Percentiles rank a stretch among this genome's conserved stretches.
phyloP scores from a whole-genome alignment of 2,329 filamentous ascomycete genomes.

The Paraphaeosphaeria minitans region DNA sequence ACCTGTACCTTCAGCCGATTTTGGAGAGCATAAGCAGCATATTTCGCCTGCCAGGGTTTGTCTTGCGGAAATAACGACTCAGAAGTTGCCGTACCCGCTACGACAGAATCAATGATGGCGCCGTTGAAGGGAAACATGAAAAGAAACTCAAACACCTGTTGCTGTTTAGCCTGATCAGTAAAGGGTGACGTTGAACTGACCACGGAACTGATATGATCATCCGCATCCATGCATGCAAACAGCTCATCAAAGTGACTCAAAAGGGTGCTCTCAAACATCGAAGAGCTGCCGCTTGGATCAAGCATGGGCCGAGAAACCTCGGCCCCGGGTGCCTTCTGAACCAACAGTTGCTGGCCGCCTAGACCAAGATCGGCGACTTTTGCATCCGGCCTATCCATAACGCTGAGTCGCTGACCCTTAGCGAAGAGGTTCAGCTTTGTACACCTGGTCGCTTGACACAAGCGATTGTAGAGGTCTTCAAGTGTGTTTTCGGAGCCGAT shows the following conservation, averaged over 20 bases:
- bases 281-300: conserved; percentile 37
- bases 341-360: conserved; percentile 31
- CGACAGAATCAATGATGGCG: conserved; percentile 35
- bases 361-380: conserved; percentile 64
- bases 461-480: conserved; percentile 68
- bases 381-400: conserved; percentile 60
- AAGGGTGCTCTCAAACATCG: conserved; percentile 75
- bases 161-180: conserved; percentile 17
- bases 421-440: conserved; percentile 76
- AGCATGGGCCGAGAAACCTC: conserved; percentile 29
- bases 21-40: conserved; percentile 39
- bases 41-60: conserved; percentile 43
- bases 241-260: conserved; percentile 82
- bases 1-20: conserved; percentile 38
- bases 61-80: conserved; percentile 41
- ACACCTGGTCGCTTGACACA: conserved; percentile 74
- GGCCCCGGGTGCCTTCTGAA: conserved; percentile 37
- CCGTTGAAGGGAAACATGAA: conserved; percentile 37
- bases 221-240: conserved; percentile 78
- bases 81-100: conserved; percentile 26
- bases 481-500: conserved; percentile 75
- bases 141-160: conserved; percentile 43
- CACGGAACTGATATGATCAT: conserved; percentile 56
- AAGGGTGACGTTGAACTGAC: conserved; percentile 17
- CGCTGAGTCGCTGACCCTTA: conserved; percentile 67